Percentiles rank a stretch among this genome's conserved stretches.
phyloP scores from a whole-genome alignment of 495 filamentous ascomycete genomes.

The Clavariopsis aquatica region DNA sequence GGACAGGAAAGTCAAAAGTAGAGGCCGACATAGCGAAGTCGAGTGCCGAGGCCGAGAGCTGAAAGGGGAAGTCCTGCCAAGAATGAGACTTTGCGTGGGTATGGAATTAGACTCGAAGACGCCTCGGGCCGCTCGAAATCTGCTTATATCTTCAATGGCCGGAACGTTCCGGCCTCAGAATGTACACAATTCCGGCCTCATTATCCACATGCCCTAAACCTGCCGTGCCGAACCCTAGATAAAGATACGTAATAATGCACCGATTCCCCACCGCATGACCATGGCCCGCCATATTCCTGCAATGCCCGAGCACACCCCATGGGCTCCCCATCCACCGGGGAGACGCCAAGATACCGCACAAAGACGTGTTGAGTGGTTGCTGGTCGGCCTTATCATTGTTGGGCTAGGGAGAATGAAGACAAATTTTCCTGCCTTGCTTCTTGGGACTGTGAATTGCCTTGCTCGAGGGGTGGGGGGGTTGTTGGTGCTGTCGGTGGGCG shows the following conservation, averaged over 20 bases:
- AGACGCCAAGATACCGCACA: conserved; percentile 29
- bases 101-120: background rate
- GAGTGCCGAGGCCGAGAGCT: background rate
- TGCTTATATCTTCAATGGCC: conserved; percentile 57
- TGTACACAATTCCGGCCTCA: conserved; percentile 62
- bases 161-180: conserved; percentile 39
- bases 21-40: conserved; percentile 39
- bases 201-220: conserved; percentile 5
- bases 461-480: background rate
- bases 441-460: background rate
- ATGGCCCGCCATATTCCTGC: conserved; percentile 10
- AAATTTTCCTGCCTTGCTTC: conserved; percentile 13
- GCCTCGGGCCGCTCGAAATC: conserved; percentile 13
- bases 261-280: conserved; percentile 16
- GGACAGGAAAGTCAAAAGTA: conserved; percentile 50
- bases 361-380: conserved; percentile 13
- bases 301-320: conserved; percentile 16
- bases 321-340: background rate
- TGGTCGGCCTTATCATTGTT: conserved; percentile 10
- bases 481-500: background rate
- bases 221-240: conserved; percentile 9
- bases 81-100: background rate
- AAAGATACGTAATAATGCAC: conserved; percentile 36
- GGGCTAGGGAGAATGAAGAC: background rate
- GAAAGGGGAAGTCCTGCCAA: background rate